phyloP scores from a whole-genome alignment of 495 filamentous ascomycete genomes.

The Tuber borchii region DNA sequence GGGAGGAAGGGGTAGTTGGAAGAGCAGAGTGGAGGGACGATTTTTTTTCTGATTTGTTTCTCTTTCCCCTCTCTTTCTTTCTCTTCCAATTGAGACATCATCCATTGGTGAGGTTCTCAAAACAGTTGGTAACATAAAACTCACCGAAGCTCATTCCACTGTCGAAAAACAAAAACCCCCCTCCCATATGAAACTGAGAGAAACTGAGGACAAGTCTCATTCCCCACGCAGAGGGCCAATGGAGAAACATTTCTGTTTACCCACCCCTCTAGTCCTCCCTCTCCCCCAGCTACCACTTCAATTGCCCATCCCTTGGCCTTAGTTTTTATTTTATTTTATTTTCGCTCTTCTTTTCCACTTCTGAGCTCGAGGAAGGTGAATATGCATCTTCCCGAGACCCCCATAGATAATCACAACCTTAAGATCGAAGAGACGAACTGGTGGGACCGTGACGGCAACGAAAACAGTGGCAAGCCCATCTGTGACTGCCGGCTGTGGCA shows the following conservation, averaged over 20 bases:
- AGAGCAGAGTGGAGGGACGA: conserved; percentile 11
- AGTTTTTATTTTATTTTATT: background rate
- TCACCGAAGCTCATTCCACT: conserved; percentile 13
- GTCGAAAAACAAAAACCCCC: conserved; percentile 13
- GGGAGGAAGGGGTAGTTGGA: conserved; percentile 7
- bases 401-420: conserved; percentile 33
- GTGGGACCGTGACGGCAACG: conserved; percentile 21
- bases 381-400: conserved; percentile 27
- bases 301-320: background rate
- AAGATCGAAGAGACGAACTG: conserved; percentile 21
- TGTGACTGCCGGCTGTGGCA: conserved; percentile 22
- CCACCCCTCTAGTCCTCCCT: background rate
- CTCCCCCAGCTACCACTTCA: background rate
- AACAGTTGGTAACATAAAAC: conserved; percentile 7
- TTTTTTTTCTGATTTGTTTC: conserved; percentile 14
- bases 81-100: conserved; percentile 25
- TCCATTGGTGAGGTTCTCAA: conserved; percentile 4
- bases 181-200: background rate
- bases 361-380: conserved; percentile 19
- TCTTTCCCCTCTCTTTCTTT: background rate
- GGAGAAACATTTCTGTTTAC: background rate
- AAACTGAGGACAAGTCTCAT: background rate
- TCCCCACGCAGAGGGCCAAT: background rate
- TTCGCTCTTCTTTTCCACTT: conserved; percentile 24
- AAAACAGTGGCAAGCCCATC: conserved; percentile 14